Conservation (phyloP, 2,329 filamentous ascomycete genomes). For the Emmonsia crescens region DNA sequence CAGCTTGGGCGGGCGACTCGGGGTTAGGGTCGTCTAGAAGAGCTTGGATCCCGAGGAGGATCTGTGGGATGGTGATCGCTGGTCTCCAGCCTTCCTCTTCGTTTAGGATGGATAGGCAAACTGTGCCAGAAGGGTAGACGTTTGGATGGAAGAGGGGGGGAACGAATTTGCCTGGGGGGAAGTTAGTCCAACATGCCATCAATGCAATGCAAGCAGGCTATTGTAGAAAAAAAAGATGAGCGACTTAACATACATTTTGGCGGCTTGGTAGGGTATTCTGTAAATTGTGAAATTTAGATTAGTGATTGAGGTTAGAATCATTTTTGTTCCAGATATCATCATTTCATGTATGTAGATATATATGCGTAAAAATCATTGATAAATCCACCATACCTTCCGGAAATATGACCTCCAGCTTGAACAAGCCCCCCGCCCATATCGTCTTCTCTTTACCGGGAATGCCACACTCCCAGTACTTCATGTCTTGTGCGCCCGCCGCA, state of each 20-base stretch:
- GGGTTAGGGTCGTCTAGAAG: conserved; percentile 94
- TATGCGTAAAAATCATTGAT: background rate
- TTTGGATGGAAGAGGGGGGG: conserved; percentile 97
- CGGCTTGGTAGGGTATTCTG: conserved; percentile 97
- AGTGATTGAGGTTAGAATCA: conserved; percentile 12
- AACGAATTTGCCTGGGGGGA: conserved; percentile 70
- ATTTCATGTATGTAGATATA: background rate
- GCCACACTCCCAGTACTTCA: conserved; percentile 94
- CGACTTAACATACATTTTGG: conserved; percentile 65
- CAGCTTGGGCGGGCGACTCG: conserved; percentile 90
- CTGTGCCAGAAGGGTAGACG: conserved; percentile 94
- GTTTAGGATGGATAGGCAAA: conserved; percentile 93
- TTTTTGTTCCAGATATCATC: background rate
- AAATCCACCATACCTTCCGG: conserved; percentile 62
- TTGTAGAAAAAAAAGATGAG: background rate
- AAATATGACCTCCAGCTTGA: conserved; percentile 87
- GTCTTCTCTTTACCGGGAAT: conserved; percentile 95
- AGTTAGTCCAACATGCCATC: conserved; percentile 9
- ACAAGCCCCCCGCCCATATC: conserved; percentile 93
- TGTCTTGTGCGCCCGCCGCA: conserved; percentile 68
- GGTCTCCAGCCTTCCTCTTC: conserved; percentile 99
- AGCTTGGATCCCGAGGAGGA: conserved; percentile 89
- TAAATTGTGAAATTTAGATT: too few species aligned
- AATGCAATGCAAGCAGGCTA: too few species aligned
- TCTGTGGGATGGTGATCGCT: conserved; percentile 96